Base-by-base conservation (phyloP, 441 rosid genomes). In the Brassica balearica region DNA sequence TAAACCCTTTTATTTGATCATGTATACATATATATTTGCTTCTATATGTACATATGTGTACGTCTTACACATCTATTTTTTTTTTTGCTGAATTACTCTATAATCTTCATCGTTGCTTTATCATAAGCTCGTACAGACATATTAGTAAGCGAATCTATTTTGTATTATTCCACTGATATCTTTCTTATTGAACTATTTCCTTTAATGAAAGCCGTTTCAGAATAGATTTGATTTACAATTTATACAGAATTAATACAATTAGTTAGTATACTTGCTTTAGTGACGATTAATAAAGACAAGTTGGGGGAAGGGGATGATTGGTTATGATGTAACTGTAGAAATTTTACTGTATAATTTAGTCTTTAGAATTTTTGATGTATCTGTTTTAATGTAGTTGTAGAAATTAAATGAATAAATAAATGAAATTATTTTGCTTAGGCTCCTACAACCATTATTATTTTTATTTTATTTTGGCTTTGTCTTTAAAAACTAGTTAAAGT, bases 1-100 rank as follows among this genome's bases (percentile, higher is more conserved):
- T 90, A 85, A 70, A n/a, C 32, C 23, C 11, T 48, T 34, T 38
- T 58, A 55, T 61, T 20, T 11, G 55, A 58, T 15, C 23, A 43
- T 78, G 14, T 41, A 8, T 71, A 38, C 41, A 6, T 32, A 32
- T 32, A 32, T 32, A 32, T 15, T 46, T 73, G n/a, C 63, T 20
- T 67, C 55, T 68, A 4, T 51, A 22, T 53, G 11, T 64, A 23
- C 23, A 61, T 15, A 73, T 43, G 3, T 25, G 10, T 9, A 53
- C 2, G 2, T 53, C 12, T 34, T 48, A 17, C 53, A 11, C n/a
- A 62, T 8, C 34, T 17, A 62, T 65, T 12, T 17, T 56, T 15
- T 15, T 17, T 15, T 58, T 19, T 9, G 22, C 29, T 58, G 63
- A 56, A 58, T 62, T 60, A 29, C 56, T n/a, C 23, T 6, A 11